Base-by-base conservation (phyloP, 2,329 filamentous ascomycete genomes). In the Lachnellula cervina region DNA sequence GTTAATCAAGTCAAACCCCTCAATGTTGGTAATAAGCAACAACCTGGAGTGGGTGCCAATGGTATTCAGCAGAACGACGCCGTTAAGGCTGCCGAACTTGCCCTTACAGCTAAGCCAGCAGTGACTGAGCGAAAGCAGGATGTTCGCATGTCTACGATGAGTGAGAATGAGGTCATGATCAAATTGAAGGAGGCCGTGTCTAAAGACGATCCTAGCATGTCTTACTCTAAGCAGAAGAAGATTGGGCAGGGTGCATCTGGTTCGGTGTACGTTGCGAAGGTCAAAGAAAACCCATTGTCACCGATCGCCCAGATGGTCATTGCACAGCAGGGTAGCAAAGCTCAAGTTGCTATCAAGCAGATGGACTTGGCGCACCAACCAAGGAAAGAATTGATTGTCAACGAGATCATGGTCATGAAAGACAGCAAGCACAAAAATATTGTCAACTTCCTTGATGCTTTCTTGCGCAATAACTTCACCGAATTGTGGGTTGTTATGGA, bases 401-500 rank as follows among this genome's bases (percentile, higher is more conserved):
- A 99, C 72, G 94, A 99, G 70, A 99, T 99, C 69, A 95, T 99
- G 77, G 94, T 99, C 58, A 99, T 99, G 94, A 97, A 97, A 77
- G 94, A 99, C 76, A 96, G 90, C 78, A 89, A 92, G 71, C 94
- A 99, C 73, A 87, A 88, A 59, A 99, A 99, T 74, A 99, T 99
- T 77, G 94, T 99, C 74, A 99, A 99, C 75, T 99, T 96, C 76
- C 77, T 99, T 35, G 94, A 99, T 66, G 92, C 93, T 3, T 99
- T 97, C 79, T 76, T 99, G 69, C 89, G 94, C 68, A 96, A 97
- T 72, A 93, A 94, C 72, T 91, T 89, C 67, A 83, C 89, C 53
- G 94, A 99, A 72, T 81, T 99, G n/a, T 99, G 94, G 94, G 91
- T 99, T 11, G 93, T 99, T 51, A 96, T 99, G 94, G 94, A 99